A percentile compares a stretch with the other conserved stretches of the same genome.
phyloP scores from a whole-genome alignment of 2,329 filamentous ascomycete species.

The Fusarium piperis region DNA sequence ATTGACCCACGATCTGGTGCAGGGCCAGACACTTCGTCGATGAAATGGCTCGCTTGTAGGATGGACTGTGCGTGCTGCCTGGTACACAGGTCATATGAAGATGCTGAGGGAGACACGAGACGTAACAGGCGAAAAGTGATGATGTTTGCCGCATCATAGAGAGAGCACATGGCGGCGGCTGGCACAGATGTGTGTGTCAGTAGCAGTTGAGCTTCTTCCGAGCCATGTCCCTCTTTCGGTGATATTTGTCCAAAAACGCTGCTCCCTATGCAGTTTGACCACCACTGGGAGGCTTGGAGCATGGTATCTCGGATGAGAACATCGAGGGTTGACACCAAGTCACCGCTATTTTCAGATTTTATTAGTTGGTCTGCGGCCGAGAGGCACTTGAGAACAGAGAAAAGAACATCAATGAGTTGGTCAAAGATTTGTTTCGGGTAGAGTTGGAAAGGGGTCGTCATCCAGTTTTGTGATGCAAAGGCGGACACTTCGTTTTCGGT shows the following conservation, averaged over 20 bases:
- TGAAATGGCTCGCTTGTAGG: slow-evolving; percentile 7
- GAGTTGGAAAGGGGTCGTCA: slow-evolving; percentile 10
- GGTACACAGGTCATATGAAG: neutral
- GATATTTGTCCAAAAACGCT: neutral
- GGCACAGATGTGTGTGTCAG: neutral
- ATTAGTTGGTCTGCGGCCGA: neutral
- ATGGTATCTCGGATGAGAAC: neutral
- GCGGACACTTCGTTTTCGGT: slow-evolving; percentile 6
- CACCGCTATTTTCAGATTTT: neutral
- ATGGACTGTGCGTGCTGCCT: slow-evolving; percentile 9
- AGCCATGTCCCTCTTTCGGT: neutral
- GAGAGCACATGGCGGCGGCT: slow-evolving; percentile 1
- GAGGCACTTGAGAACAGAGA: slow-evolving; percentile 8
- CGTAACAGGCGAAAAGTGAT: neutral
- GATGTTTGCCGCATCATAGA: slow-evolving; percentile 1
- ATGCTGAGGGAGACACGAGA: neutral
- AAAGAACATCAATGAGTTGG: slow-evolving; percentile 11
- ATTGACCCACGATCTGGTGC: slow-evolving; percentile 14
- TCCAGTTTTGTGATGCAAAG: slow-evolving; percentile 14
- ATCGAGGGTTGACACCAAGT: neutral
- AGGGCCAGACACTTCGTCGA: slow-evolving; percentile 2
- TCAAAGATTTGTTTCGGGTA: slow-evolving; percentile 12
- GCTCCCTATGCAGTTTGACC: neutral
- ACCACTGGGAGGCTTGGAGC: slow-evolving; percentile 5
- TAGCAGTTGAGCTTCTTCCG: neutral